Conservation (phyloP, 148 eudicot genomes). For the Nepenthes gracilis region DNA sequence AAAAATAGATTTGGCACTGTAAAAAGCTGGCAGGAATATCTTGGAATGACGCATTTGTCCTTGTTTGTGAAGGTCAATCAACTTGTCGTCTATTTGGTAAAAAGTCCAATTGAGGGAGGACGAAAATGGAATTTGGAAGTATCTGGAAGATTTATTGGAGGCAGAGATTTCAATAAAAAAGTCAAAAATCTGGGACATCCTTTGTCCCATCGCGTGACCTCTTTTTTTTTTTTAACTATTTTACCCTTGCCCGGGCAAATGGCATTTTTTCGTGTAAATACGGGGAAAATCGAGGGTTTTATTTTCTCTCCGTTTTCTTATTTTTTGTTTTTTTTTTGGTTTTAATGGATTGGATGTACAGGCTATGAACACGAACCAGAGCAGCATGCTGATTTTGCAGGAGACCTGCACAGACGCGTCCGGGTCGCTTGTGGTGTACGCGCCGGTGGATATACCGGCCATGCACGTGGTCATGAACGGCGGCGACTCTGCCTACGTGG, state of each 20-base stretch:
- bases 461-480: slow-evolving; percentile 27
- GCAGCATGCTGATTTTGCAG: slow-evolving; percentile 29
- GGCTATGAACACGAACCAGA: slow-evolving; percentile 17
- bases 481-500: slow-evolving; percentile 40
- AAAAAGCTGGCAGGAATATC: too few species aligned
- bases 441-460: slow-evolving; percentile 21
- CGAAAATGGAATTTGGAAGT: neutral
- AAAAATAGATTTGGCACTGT: too few species aligned
- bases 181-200: too few species aligned
- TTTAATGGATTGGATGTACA: neutral
- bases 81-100: neutral
- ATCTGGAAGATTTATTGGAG: neutral
- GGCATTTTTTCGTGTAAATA: neutral
- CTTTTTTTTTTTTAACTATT: too few species aligned
- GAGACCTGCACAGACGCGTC: slow-evolving; percentile 29
- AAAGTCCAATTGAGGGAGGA: neutral
- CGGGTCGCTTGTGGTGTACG: slow-evolving; percentile 27
- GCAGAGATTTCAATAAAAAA: neutral
- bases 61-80: neutral
- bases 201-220: too few species aligned
- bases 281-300: neutral
- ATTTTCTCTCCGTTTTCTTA: neutral
- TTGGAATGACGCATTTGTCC: neutral
- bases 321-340: neutral
- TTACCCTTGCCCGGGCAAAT: too few species aligned